These are phyloP conservation scores for Gymnopus androsaceus DNA, from an alignment of 1,284 basidiomycete species.

Conservation along the genomic window DNA sequence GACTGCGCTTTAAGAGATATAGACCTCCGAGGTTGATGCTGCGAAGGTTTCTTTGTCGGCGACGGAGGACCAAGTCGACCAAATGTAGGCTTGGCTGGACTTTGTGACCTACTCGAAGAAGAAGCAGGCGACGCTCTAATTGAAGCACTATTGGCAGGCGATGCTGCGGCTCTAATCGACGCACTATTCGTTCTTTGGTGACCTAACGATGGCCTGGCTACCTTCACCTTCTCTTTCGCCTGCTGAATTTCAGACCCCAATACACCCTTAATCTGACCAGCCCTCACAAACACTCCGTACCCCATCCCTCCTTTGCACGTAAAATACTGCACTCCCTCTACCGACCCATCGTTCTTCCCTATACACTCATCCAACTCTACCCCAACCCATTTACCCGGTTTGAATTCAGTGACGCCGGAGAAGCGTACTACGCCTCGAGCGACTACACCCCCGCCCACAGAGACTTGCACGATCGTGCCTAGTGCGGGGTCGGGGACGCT, in stretches of 20 bases:
- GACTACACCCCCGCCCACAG: slow-evolving; percentile 46
- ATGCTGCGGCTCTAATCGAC: slow-evolving; percentile 31
- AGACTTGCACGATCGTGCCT: slow-evolving; percentile 72
- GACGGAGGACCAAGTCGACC: slow-evolving; percentile 35
- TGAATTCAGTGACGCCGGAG: slow-evolving; percentile 83
- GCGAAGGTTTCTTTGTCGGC: slow-evolving; percentile 38
- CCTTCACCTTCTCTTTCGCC: slow-evolving; percentile 19
- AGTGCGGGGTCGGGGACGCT: slow-evolving; percentile 44
- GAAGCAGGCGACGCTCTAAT: slow-evolving; percentile 38
- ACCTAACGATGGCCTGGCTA: slow-evolving; percentile 28
- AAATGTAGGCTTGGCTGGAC: slow-evolving; percentile 47
- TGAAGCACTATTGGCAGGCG: slow-evolving; percentile 24
- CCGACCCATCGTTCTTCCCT: slow-evolving; percentile 96
- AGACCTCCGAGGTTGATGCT: slow-evolving; percentile 37
- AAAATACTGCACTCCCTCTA: slow-evolving; percentile 87
- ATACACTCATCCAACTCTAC: slow-evolving; percentile 82
- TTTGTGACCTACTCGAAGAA: slow-evolving; percentile 38
- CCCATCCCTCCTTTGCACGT: slow-evolving; percentile 59
- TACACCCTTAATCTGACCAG: slow-evolving; percentile 80
- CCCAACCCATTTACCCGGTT: slow-evolving; percentile 92
- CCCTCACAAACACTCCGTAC: slow-evolving; percentile 90
- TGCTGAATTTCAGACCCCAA: slow-evolving; percentile 47
- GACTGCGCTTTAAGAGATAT: slow-evolving; percentile 30
- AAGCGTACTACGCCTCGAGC: slow-evolving; percentile 89
- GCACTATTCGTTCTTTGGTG: slow-evolving; percentile 44